Evolutionary conservation across 108 stramenopile species (phyloP).

Genomic region (Schizochytrium sp.): DNA sequence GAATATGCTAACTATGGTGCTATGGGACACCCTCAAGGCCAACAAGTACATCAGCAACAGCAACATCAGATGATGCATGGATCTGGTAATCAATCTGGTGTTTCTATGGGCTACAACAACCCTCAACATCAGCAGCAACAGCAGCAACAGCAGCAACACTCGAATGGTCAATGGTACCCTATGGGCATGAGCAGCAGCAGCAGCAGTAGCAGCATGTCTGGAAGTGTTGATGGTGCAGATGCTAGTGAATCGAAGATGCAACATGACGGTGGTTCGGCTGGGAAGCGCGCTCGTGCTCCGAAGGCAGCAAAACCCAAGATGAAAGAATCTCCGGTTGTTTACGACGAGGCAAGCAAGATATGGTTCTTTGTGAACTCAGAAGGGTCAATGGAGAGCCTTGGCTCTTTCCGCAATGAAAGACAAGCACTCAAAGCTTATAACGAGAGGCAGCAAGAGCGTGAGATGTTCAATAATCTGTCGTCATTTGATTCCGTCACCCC

Average conservation of each 20-base stretch:
- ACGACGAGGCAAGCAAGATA: constrained; percentile 1
- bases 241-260: too few species aligned
- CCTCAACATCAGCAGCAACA: neutral
- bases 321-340: constrained; percentile 37
- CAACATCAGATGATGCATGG: too few species aligned
- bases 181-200: neutral
- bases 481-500: constrained; percentile 13
- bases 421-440: constrained; percentile 44
- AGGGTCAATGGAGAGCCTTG: constrained; percentile 33
- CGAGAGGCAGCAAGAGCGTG: neutral
- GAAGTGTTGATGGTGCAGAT: neutral
- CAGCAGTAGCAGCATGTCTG: neutral
- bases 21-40: too few species aligned
- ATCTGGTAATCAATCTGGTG: too few species aligned
- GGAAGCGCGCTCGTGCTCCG: neutral
- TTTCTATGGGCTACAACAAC: neutral
- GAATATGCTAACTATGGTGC: too few species aligned
- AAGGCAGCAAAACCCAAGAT: constrained; percentile 24
- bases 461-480: constrained; percentile 16
- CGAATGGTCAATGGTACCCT: neutral
- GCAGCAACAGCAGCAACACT: neutral
- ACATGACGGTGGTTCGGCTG: neutral
- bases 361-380: constrained; percentile 36
- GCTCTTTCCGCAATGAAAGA: neutral
- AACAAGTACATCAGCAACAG: too few species aligned